Conservation (phyloP, 352 stramenopile genomes). For the Phytophthora hibernalis region DNA sequence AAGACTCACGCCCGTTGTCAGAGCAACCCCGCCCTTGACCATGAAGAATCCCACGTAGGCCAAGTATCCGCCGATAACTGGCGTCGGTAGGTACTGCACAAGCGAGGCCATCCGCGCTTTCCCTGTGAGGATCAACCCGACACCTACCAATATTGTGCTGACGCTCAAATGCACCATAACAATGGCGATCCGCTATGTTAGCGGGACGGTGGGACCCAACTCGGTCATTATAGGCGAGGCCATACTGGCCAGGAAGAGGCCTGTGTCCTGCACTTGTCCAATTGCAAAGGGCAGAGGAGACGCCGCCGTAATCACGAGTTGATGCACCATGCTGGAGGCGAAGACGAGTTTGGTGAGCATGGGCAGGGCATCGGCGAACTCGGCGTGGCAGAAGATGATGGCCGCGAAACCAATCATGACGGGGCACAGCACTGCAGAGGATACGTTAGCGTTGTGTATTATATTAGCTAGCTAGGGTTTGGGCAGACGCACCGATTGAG, state of each 20-base stretch:
- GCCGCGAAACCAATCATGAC: conserved; percentile 90
- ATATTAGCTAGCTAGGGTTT: neutral
- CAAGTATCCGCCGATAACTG: conserved; percentile 96
- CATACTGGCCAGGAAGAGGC: conserved; percentile 95
- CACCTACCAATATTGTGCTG: conserved; percentile 90
- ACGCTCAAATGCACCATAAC: conserved; percentile 93
- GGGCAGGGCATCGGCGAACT: conserved; percentile 58
- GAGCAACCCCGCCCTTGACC: conserved; percentile 87
- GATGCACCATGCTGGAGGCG: conserved; percentile 94
- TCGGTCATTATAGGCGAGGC: conserved; percentile 89
- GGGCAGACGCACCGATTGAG: conserved; percentile 51
- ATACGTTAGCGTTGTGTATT: neutral
- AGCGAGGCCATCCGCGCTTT: conserved; percentile 91
- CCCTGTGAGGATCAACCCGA: conserved; percentile 92
- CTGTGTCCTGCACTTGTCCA: conserved; percentile 96
- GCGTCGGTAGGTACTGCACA: conserved; percentile 95
- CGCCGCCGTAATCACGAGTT: conserved; percentile 92
- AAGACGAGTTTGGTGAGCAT: conserved; percentile 93
- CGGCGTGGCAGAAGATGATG: conserved; percentile 93
- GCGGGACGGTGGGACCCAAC: conserved; percentile 62
- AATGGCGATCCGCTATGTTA: conserved; percentile 85
- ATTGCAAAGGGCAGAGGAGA: conserved; percentile 96
- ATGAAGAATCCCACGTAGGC: conserved; percentile 98
- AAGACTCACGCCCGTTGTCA: conserved; percentile 87
- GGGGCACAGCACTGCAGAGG: conserved; percentile 49